Conservation (phyloP, 352 stramenopile genomes). For the Globisporangium alternatum region DNA sequence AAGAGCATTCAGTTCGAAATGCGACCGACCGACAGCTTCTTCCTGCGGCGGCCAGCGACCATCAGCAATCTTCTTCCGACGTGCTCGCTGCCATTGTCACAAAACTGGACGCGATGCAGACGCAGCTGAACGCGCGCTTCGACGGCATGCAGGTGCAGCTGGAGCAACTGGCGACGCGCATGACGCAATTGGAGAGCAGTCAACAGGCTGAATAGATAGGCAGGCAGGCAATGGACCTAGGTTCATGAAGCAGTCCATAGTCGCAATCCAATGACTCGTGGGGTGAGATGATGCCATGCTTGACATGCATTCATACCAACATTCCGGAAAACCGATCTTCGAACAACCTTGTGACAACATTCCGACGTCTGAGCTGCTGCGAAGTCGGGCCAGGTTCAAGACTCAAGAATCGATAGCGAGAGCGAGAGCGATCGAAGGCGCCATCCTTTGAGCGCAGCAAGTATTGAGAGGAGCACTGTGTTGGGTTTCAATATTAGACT, state of each 20-base stretch:
- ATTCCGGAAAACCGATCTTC: neutral
- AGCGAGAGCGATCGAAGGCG: too few species aligned
- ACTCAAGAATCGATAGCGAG: too few species aligned
- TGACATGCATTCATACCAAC: neutral
- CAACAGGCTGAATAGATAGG: neutral
- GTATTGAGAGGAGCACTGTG: too few species aligned
- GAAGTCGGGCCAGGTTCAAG: too few species aligned
- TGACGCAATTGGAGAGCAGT: conserved; percentile 39
- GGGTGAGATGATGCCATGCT: neutral
- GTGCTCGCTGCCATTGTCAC: conserved; percentile 23
- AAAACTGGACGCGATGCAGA: conserved; percentile 40
- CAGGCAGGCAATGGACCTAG: neutral
- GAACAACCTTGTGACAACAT: conserved; percentile 1
- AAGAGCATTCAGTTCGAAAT: neutral
- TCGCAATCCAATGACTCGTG: too few species aligned
- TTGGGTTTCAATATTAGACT: too few species aligned
- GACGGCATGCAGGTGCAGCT: conserved; percentile 45
- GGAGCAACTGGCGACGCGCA: conserved; percentile 26
- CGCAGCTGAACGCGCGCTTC: conserved; percentile 49
- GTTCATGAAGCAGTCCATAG: too few species aligned
- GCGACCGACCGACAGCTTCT: neutral
- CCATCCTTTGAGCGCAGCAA: too few species aligned
- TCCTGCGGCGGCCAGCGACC: conserved; percentile 12
- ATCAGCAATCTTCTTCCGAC: conserved; percentile 9
- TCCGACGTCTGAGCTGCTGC: neutral